Base-by-base conservation (phyloP, 2,329 filamentous ascomycete species). In the Diplodia sapinea region DNA sequence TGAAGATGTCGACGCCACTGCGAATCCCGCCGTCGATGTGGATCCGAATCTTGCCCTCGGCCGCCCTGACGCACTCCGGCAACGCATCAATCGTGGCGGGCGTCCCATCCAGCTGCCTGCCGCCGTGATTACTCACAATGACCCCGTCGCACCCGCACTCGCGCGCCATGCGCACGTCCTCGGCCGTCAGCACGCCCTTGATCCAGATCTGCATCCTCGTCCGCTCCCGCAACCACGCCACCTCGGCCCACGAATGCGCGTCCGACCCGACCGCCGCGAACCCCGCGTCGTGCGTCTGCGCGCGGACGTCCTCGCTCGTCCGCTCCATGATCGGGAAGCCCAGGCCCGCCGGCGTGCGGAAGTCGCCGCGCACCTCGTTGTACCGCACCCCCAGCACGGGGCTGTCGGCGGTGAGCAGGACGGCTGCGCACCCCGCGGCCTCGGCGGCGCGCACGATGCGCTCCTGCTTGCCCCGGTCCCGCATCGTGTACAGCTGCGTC, bases 1-100 rank as follows among this genome's bases (percentile, higher is more conserved):
- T 91, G 72, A 91, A 82, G 2, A 91, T 84, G 72, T 91, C 88
- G 0, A 86, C 86, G 0, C 88, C 88, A 20, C 87, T 79, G n/a
- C 83, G 81, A 29, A 91, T 83, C 0, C 89, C 88, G 0, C 88
- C 87, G 69, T 91, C 88, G 12, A 91, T 79, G 61, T 85, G 86
- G 0, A 91, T 83, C 71, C 89, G 85, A 2, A 62, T 62, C 57
- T 62, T 62, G 0, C 57, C 57, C 4, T 62, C 40, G 75, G 89
- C 80, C 63, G 77, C 77, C 36, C 84, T 82, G 56, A 90, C 86
- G 0, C 90, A 81, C 65, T 85, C 80, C 0, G 88, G 87, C 23
- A 76, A 50, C 1, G 70, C 71, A 47, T 75, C 74, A 17, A 76
- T 69, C 1, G 74, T 76, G 4, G 74, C 74, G 2, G 68, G 68